Conservation (phyloP, 139 green algal genomes). For the Coelastrella sp. region DNA sequence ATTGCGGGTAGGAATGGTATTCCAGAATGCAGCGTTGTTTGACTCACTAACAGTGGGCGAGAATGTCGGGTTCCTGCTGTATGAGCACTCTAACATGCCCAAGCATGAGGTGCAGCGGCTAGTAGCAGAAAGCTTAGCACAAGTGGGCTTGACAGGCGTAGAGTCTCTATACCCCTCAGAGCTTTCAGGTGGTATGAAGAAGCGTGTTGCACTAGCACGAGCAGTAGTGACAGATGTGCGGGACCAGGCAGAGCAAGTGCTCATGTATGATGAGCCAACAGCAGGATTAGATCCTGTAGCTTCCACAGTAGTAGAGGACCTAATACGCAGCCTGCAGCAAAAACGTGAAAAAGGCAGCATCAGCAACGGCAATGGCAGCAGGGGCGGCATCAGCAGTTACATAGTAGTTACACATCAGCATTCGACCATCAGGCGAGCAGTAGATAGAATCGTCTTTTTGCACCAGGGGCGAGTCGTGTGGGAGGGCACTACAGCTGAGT, state of each 20-base stretch:
- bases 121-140: constrained; percentile 85
- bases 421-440: constrained; percentile 94
- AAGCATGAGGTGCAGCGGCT: constrained; percentile 76
- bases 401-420: constrained; percentile 99
- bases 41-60: constrained; percentile 97
- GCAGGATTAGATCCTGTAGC: constrained; percentile 98
- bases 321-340: constrained; percentile 89
- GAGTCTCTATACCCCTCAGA: constrained; percentile 93
- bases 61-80: constrained; percentile 97
- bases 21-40: constrained; percentile 98
- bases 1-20: constrained; percentile 91
- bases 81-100: constrained; percentile 92
- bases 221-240: constrained; percentile 60
- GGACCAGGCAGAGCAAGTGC: constrained; percentile 76
- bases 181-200: constrained; percentile 99
- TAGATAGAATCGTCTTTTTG: constrained; percentile 98
- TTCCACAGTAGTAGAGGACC: constrained; percentile 96
- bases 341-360: neutral
- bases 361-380: constrained; percentile 48
- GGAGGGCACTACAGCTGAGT: constrained; percentile 92
- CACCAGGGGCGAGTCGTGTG: constrained; percentile 96
- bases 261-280: constrained; percentile 99
- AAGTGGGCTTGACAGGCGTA: constrained; percentile 93
- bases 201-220: constrained; percentile 95
- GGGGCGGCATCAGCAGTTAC: constrained; percentile 89